Evolutionary conservation across 257 asterid genomes (phyloP).

Genomic region (Anisodus acutangulus): DNA sequence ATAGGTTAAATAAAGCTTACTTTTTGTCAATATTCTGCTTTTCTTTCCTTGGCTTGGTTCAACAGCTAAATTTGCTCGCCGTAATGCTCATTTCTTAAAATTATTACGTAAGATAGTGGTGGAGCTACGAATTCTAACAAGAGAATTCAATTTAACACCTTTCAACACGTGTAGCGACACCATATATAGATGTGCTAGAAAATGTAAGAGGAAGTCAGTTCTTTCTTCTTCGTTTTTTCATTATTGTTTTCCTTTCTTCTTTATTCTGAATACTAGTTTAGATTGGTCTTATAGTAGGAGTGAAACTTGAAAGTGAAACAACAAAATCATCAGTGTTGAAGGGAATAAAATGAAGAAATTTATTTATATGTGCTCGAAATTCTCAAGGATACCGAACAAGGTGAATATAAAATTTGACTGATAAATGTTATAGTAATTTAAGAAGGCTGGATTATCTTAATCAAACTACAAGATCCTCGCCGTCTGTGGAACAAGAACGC

Average conservation of each 20-base stretch:
- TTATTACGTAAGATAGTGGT: too few relatives aligned
- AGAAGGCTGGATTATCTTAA: neutral
- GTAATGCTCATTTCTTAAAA: neutral
- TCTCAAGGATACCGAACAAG: neutral
- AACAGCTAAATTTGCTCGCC: neutral
- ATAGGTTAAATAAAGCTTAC: neutral
- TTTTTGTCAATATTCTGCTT: neutral
- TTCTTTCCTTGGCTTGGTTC: too few relatives aligned
- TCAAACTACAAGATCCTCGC: neutral
- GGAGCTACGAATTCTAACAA: too few relatives aligned
- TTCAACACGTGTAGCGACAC: too few relatives aligned
- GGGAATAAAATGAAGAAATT: neutral
- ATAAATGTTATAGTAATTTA: neutral
- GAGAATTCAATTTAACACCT: neutral
- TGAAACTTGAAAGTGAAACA: neutral
- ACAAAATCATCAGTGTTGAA: neutral
- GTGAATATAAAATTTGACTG: neutral
- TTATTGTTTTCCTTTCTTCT: too few relatives aligned
- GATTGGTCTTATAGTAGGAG: neutral
- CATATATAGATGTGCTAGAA: neutral
- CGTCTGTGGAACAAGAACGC: neutral
- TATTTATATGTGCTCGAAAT: too few relatives aligned
- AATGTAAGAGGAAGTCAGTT: neutral
- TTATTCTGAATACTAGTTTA: too few relatives aligned
- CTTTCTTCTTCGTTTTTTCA: neutral